A percentile compares a stretch with the other conserved stretches of the same genome.
Evolutionary conservation across 345 rosid species (phyloP).

Genomic region (Kernera saxatilis): DNA sequence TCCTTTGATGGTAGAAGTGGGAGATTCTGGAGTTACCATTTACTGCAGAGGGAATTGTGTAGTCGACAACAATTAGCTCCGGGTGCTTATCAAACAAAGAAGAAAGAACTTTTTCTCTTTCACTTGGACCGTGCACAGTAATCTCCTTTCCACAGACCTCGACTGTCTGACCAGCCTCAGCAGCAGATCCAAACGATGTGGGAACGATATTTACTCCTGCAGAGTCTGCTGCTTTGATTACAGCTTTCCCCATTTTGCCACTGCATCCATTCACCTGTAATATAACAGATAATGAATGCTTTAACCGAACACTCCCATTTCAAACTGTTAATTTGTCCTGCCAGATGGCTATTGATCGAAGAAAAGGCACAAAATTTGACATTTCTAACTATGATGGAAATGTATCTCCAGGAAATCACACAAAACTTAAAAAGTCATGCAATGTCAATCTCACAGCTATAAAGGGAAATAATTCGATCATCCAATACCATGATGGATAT

Average conservation of each 20-base stretch:
- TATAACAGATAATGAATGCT: neutral
- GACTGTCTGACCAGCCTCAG: constrained; percentile 56
- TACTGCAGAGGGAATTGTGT: constrained; percentile 77
- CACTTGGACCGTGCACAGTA: constrained; percentile 62
- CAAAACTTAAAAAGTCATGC: neutral
- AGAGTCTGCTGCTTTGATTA: constrained; percentile 76
- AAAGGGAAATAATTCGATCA: neutral
- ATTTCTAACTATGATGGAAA: neutral
- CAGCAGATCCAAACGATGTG: constrained; percentile 59
- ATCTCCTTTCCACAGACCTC: constrained; percentile 71
- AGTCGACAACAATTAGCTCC: constrained; percentile 75
- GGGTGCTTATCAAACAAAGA: constrained; percentile 56
- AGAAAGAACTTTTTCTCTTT: constrained; percentile 64
- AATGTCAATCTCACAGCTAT: neutral
- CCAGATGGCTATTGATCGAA: neutral
- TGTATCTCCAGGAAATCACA: neutral
- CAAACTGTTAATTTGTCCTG: neutral
- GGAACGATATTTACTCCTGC: constrained; percentile 82
- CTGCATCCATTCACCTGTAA: constrained; percentile 78
- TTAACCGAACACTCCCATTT: neutral
- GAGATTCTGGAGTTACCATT: constrained; percentile 49
- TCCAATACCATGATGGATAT: constrained; percentile 42
- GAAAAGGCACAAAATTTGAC: neutral
- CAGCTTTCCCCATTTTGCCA: constrained; percentile 91
- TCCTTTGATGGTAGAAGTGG: neutral